These are phyloP conservation scores for Adenanthera pavonina DNA, from an alignment of 306 rosid species.

Conservation along the genomic window DNA sequence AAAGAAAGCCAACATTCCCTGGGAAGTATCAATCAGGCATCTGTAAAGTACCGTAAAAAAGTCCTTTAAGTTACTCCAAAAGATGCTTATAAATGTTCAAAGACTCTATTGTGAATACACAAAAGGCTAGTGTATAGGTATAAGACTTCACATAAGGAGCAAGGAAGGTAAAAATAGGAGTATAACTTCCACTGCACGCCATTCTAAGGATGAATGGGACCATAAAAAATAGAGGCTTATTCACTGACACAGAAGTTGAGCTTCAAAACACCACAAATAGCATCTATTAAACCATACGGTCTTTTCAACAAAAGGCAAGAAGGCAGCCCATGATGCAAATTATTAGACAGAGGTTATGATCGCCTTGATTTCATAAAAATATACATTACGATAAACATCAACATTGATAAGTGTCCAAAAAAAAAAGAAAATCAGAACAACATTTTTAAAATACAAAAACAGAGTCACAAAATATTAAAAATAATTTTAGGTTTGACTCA, in stretches of 20 bases:
- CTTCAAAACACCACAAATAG: not conserved
- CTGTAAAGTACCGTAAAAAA: not conserved
- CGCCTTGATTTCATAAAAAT: too few relatives aligned
- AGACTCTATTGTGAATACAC: not conserved
- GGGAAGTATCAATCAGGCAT: not conserved
- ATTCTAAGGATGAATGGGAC: not conserved
- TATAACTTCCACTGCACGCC: not conserved
- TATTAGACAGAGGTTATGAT: too few relatives aligned
- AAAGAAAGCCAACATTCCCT: not conserved
- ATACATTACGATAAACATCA: not conserved
- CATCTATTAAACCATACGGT: not conserved
- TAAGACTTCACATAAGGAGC: not conserved
- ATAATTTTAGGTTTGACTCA: not conserved
- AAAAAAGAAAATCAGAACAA: not conserved
- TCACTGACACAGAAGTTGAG: not conserved
- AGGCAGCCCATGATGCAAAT: not conserved
- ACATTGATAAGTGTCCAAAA: conserved; percentile 2
- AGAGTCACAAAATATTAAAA: too few relatives aligned
- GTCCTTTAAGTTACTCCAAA: not conserved
- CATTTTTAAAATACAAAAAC: too few relatives aligned
- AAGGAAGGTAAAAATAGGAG: not conserved
- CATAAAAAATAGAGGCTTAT: not conserved
- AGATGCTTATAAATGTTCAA: not conserved
- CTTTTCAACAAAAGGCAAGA: conserved; percentile 9
- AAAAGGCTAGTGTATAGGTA: not conserved